Percentiles rank a stretch among this genome's conserved stretches.
Evolutionary conservation across 1,284 basidiomycete genomes (phyloP).

Genomic region (Nidula niveotomentosa): DNA sequence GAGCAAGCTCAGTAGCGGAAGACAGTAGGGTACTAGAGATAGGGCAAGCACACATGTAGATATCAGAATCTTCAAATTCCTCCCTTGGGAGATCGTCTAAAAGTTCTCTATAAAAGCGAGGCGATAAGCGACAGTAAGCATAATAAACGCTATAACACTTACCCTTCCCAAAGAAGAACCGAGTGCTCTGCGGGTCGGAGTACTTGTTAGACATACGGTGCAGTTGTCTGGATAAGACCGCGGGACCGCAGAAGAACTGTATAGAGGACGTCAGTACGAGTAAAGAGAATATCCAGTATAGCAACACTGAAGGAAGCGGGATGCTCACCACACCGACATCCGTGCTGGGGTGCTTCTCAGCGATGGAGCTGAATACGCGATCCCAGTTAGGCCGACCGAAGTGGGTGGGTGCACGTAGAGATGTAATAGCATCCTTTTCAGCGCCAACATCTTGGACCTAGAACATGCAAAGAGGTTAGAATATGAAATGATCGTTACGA

Average conservation of each 20-base stretch:
- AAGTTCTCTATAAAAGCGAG: constrained; percentile 25
- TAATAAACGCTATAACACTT: constrained; percentile 8
- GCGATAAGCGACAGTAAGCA: constrained; percentile 1
- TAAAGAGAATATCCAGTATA: not conserved
- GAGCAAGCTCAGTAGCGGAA: constrained; percentile 10
- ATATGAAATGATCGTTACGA: not conserved
- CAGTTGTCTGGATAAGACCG: constrained; percentile 66
- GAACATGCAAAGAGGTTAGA: constrained; percentile 4
- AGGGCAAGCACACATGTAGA: not conserved
- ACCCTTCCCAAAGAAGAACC: constrained; percentile 90
- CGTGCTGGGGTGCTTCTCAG: constrained; percentile 79
- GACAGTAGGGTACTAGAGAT: not conserved
- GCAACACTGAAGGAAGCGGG: not conserved
- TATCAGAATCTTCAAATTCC: not conserved
- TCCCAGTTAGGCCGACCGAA: constrained; percentile 95
- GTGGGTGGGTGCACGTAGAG: constrained; percentile 86
- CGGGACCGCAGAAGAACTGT: constrained; percentile 82
- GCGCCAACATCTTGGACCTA: constrained; percentile 85
- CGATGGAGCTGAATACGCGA: constrained; percentile 73
- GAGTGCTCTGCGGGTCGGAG: constrained; percentile 76
- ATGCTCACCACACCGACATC: constrained; percentile 76
- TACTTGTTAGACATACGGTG: constrained; percentile 84
- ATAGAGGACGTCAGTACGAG: not conserved
- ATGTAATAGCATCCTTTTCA: constrained; percentile 85
- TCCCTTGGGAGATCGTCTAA: constrained; percentile 9